Conservation (phyloP, 352 stramenopile genomes). For the Achlya hypogyna region DNA sequence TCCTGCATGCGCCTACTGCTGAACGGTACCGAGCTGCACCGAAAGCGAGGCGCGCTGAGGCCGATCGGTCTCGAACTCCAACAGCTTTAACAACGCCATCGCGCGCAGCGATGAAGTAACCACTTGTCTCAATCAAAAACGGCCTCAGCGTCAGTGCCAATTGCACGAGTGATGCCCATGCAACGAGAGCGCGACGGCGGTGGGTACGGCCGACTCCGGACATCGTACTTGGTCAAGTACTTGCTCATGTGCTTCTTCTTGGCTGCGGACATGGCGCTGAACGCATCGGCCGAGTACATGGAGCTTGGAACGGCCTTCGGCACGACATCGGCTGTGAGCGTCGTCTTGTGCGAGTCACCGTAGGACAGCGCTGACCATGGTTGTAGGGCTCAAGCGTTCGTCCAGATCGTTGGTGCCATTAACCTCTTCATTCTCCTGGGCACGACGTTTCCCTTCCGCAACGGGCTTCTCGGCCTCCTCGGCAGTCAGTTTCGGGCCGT, state of each 20-base stretch:
- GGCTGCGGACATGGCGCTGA: slow-evolving; percentile 47
- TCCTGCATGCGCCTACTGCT: too few species aligned
- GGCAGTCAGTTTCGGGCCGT: slow-evolving; percentile 43
- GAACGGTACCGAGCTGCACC: too few species aligned
- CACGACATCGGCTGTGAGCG: slow-evolving; percentile 29
- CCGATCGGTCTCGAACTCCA: too few species aligned
- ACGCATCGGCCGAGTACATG: slow-evolving; percentile 50
- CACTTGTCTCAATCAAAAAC: too few species aligned
- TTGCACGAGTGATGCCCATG: too few species aligned
- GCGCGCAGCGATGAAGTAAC: too few species aligned
- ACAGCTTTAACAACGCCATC: too few species aligned
- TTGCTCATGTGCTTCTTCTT: slow-evolving; percentile 24
- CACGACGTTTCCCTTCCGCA: slow-evolving; percentile 62
- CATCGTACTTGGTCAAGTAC: background rate
- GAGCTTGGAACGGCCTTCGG: slow-evolving; percentile 32
- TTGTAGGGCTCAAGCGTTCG: slow-evolving; percentile 43
- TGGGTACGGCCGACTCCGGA: background rate
- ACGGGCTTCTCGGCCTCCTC: slow-evolving; percentile 48
- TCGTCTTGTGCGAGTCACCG: background rate
- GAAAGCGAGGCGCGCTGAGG: too few species aligned
- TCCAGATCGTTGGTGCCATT: slow-evolving; percentile 49
- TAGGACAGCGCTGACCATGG: background rate
- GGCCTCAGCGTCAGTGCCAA: too few species aligned
- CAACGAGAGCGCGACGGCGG: background rate
- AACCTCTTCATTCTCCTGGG: slow-evolving; percentile 50